phyloP scores from a whole-genome alignment of 1,139 yeast species.

The Geotrichum bryndzae region DNA sequence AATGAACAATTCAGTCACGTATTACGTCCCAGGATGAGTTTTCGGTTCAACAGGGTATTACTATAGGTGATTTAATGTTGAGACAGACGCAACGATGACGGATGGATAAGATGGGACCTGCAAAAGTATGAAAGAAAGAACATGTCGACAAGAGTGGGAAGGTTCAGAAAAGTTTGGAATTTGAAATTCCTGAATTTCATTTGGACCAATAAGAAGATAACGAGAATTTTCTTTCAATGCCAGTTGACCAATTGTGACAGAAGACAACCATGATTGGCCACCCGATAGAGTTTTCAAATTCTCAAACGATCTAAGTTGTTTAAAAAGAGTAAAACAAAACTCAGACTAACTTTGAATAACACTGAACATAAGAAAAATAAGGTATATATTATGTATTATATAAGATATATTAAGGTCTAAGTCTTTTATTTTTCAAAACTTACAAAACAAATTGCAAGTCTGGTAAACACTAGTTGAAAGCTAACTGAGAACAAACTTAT shows the following conservation, averaged over 20 bases:
- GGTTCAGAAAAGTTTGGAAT: not conserved
- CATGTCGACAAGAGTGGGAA: not conserved
- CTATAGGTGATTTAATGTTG: not conserved
- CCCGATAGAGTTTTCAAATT: not conserved
- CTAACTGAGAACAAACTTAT: too few relatives aligned
- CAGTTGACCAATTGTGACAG: not conserved
- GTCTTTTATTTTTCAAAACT: not conserved
- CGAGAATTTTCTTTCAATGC: not conserved
- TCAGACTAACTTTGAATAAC: too few relatives aligned
- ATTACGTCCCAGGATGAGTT: not conserved
- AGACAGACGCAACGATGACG: not conserved
- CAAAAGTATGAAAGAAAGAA: not conserved
- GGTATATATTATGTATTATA: too few relatives aligned
- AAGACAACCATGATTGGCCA: not conserved
- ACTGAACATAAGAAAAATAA: too few relatives aligned
- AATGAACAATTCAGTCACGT: not conserved
- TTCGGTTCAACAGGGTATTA: not conserved
- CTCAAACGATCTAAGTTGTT: not conserved
- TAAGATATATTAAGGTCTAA: not conserved
- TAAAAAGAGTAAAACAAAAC: not conserved
- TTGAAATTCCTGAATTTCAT: not conserved
- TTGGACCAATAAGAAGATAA: not conserved
- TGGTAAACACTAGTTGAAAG: not conserved
- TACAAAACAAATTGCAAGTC: not conserved
- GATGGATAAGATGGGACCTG: constrained; percentile 5